Evolutionary conservation across 2,329 filamentous ascomycete species (phyloP), one percentile per base, ranked within the genome.

Genomic region (Orbilia blumenaviensis): DNA sequence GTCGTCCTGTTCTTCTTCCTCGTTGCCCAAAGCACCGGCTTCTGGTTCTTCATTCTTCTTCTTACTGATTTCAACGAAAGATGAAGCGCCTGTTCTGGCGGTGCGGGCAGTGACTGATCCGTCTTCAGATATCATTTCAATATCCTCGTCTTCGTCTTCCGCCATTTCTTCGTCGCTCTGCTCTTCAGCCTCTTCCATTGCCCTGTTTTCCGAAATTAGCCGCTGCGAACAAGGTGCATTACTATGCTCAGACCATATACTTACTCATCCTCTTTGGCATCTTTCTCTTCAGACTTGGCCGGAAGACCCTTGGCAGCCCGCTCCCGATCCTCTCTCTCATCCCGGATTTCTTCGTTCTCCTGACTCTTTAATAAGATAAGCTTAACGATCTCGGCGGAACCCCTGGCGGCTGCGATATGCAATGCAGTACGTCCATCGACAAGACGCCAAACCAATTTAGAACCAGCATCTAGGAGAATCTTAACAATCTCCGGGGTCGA

Each of bases 371-470:
- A 85, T 81, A 96, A 87, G 10, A 96, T 84, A 6, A 89, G 88
- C 77, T 87, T 89, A 78, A 95, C 86, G 77, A 95, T 94, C 16
- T 90, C 88, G 0, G 84, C 81, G 78, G 89, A 84, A 0, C 93
- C 93, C 21, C 90, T 87, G 48, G 89, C 87, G 16, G 92, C 91
- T 16, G 92, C 92, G 29, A 96, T 84, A 82, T 96, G 93, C n/a
- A 96, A 85, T 7, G 92, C 91, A 1, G 92, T 96, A 78, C 88
- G 88, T 2, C 93, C 93, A 81, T 95, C 93, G 0, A 91, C 91
- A 41, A 96, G 82, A 58, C 93, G 88, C 58, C 92, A 87, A 23
- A 93, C 88, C 23, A 96, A 83, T 14, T 92, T 88, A 34, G 92
- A 90, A 1, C 90, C 91, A 69, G 89, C 85, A 77, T 93, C 87